A percentile compares a stretch with the other conserved stretches of the same genome.
Evolutionary conservation across 768 basidiomycete genomes (phyloP).

Genomic region (Hysterangium stoloniferum): DNA sequence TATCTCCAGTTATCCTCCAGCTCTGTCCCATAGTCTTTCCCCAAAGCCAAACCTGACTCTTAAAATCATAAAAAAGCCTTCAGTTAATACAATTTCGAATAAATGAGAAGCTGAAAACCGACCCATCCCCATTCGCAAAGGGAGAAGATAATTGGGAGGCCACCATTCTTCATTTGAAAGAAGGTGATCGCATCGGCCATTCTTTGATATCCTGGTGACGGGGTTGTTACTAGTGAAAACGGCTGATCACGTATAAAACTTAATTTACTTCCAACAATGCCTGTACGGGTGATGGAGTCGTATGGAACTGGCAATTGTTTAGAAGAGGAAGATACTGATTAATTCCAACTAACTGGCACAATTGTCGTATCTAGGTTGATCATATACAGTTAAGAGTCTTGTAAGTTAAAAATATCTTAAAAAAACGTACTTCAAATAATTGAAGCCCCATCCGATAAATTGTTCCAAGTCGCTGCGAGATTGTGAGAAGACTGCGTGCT

Average conservation of each 20-base stretch:
- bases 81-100: background rate
- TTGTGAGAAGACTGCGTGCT: no score
- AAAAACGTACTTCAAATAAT: constrained; percentile 47
- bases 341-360: constrained; percentile 40
- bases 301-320: constrained; percentile 48
- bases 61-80: background rate
- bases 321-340: background rate
- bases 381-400: background rate
- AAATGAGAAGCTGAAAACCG: constrained; percentile 13
- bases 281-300: constrained; percentile 46
- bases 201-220: constrained; percentile 41
- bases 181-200: constrained; percentile 53
- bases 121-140: constrained; percentile 66
- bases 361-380: constrained; percentile 44
- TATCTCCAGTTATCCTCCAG: constrained; percentile 57
- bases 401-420: background rate
- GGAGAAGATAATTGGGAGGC: constrained; percentile 49
- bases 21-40: constrained; percentile 51
- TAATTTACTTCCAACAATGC: constrained; percentile 45
- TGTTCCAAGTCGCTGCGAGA: constrained; percentile 41
- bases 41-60: constrained; percentile 62
- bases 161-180: constrained; percentile 39
- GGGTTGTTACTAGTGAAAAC: no score
- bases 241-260: no score
- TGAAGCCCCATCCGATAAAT: constrained; percentile 62